These are phyloP conservation scores for Penicillium fuscoglaucum DNA, from an alignment of 2,329 filamentous ascomycete genomes.

Conservation along the genomic window DNA sequence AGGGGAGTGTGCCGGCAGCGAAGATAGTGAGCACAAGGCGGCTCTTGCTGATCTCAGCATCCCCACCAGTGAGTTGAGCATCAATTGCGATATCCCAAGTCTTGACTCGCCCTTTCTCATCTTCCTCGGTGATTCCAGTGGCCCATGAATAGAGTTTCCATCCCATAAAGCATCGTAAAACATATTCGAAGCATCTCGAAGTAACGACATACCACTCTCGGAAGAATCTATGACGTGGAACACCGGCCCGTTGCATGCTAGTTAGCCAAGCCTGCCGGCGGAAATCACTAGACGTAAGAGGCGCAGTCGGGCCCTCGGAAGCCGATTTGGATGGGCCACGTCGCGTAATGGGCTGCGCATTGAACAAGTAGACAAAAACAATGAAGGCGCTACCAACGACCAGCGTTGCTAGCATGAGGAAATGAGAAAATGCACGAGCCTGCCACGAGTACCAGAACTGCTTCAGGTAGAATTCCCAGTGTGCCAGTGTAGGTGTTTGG, in stretches of 20 bases:
- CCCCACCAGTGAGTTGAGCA: conserved; percentile 86
- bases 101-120: conserved; percentile 82
- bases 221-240: conserved; percentile 82
- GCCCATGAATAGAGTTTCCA: conserved; percentile 73
- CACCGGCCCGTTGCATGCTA: conserved; percentile 87
- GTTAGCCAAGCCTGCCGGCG: conserved; percentile 90
- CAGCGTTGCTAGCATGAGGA: conserved; percentile 54
- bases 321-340: conserved; percentile 42
- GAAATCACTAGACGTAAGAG: conserved; percentile 79
- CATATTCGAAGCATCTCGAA: conserved; percentile 79
- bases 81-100: conserved; percentile 93
- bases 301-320: conserved; percentile 27
- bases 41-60: conserved; percentile 84
- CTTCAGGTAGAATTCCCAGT: conserved; percentile 28
- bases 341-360: conserved; percentile 58
- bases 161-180: conserved; percentile 74
- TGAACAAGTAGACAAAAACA: conserved; percentile 57
- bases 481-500: conserved; percentile 25
- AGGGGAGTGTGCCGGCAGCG: conserved; percentile 81
- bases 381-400: conserved; percentile 58
- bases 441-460: conserved; percentile 41
- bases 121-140: conserved; percentile 77
- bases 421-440: conserved; percentile 39
- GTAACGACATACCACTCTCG: conserved; percentile 79
- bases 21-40: conserved; percentile 82